These are phyloP conservation scores for Mucor circinelloides DNA, from an alignment of 371 early-diverging fungal genomes.

Conservation along the genomic window DNA sequence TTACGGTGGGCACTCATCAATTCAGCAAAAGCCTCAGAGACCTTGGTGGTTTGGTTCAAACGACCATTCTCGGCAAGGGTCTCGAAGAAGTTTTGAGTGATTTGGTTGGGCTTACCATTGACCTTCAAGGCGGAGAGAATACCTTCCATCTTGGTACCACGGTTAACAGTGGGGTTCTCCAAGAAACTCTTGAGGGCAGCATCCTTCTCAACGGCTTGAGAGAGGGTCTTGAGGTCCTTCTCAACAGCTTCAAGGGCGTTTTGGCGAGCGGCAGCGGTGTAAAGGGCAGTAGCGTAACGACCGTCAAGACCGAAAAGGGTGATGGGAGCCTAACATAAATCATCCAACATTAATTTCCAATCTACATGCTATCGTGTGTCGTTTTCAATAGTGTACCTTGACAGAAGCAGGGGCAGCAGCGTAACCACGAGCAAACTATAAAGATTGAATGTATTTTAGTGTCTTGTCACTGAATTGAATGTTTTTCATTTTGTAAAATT, in stretches of 20 bases:
- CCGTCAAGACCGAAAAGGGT: slow-evolving; percentile 94
- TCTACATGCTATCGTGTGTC: background rate
- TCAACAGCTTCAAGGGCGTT: slow-evolving; percentile 86
- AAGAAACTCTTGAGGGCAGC: slow-evolving; percentile 71
- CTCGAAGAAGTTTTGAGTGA: slow-evolving; percentile 91
- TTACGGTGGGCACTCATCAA: slow-evolving; percentile 94
- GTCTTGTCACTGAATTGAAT: background rate
- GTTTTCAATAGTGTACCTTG: slow-evolving; percentile 41
- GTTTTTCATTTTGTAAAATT: background rate
- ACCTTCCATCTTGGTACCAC: slow-evolving; percentile 75
- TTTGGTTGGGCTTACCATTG: slow-evolving; percentile 71
- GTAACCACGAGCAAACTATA: slow-evolving; percentile 61
- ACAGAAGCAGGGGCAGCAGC: slow-evolving; percentile 51
- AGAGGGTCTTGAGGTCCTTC: slow-evolving; percentile 77
- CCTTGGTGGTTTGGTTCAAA: slow-evolving; percentile 80
- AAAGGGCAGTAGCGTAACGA: slow-evolving; percentile 97
- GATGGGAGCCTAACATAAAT: slow-evolving; percentile 70
- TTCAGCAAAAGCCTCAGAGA: slow-evolving; percentile 77
- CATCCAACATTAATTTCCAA: background rate
- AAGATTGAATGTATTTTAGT: slow-evolving; percentile 6
- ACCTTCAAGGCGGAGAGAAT: slow-evolving; percentile 63
- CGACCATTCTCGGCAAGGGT: slow-evolving; percentile 94
- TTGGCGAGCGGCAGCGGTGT: slow-evolving; percentile 90
- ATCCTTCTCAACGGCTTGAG: slow-evolving; percentile 73
- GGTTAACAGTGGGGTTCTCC: slow-evolving; percentile 87